phyloP scores from a whole-genome alignment of 768 basidiomycete genomes.

The Leccinum rimulosum region DNA sequence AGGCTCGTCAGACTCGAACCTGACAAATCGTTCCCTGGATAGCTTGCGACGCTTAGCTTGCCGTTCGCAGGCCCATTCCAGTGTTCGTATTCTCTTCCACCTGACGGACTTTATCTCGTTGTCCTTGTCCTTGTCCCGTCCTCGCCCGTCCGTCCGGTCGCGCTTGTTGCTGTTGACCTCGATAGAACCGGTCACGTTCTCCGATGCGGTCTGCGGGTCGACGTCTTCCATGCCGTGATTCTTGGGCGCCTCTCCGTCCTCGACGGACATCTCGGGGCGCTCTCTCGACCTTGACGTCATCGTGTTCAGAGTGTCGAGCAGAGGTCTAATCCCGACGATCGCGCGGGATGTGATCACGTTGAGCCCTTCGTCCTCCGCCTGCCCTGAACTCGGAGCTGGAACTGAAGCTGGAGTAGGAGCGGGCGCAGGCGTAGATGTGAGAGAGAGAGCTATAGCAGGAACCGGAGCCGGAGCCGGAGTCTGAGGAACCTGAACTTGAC shows the following conservation, averaged over 20 bases:
- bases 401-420: not conserved
- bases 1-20: conserved; percentile 20
- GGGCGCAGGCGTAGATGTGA: not conserved
- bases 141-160: conserved; percentile 5
- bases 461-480: not conserved
- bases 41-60: conserved; percentile 37
- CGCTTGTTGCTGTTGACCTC: not conserved
- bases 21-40: conserved; percentile 15
- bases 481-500: not conserved
- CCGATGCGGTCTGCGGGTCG: conserved; percentile 2
- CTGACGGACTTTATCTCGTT: not conserved
- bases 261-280: not conserved
- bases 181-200: not conserved
- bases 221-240: not conserved
- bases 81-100: conserved; percentile 30
- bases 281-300: conserved; percentile 11
- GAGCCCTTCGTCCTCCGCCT: not conserved
- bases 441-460: not conserved
- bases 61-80: conserved; percentile 47
- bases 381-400: not conserved
- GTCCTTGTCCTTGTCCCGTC: conserved; percentile 5
- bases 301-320: conserved; percentile 19
- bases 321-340: conserved; percentile 22
- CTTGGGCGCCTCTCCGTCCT: not conserved
- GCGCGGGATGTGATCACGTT: conserved; percentile 12